A percentile compares a stretch with the other conserved stretches of the same genome.
phyloP scores from a whole-genome alignment of 2,329 filamentous ascomycete genomes.

The Sclerotinia nivalis region DNA sequence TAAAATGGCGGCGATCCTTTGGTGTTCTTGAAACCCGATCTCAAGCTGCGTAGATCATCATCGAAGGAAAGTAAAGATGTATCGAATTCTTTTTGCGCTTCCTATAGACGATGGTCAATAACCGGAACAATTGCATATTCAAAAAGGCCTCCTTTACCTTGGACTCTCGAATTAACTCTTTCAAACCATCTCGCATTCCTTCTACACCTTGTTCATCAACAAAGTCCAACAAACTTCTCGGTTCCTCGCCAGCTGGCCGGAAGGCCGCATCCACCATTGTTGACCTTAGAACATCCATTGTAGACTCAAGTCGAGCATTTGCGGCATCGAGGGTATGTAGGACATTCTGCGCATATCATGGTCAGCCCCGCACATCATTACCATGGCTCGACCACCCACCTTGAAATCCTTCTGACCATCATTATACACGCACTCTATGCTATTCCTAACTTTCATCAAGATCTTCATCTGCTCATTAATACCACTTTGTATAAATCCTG shows the following conservation, averaged over 20 bases:
- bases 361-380: conserved; percentile 19
- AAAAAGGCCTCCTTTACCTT: conserved; percentile 50
- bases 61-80: conserved; percentile 69
- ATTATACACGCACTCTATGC: conserved; percentile 57
- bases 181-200: conserved; percentile 64
- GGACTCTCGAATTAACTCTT: conserved; percentile 69
- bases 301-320: conserved; percentile 63
- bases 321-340: conserved; percentile 66
- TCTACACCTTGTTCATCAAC: conserved; percentile 72
- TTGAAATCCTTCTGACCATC: conserved; percentile 60
- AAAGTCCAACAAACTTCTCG: conserved; percentile 71
- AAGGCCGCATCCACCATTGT: conserved; percentile 66
- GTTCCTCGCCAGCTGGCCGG: conserved; percentile 57
- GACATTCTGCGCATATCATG: conserved; percentile 47
- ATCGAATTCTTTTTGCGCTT: conserved; percentile 71
- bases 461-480: conserved; percentile 58
- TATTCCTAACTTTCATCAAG: conserved; percentile 52
- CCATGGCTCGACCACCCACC: conserved; percentile 24
- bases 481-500: conserved; percentile 64
- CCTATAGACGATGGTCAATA: conserved; percentile 42
- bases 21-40: conserved; percentile 45
- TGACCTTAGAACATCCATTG: conserved; percentile 63
- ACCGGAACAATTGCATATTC: not conserved
- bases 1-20: conserved; percentile 39
- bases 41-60: conserved; percentile 67